Evolutionary conservation across 2,329 filamentous ascomycete genomes (phyloP).

Genomic region (Trichoderma sp.): DNA sequence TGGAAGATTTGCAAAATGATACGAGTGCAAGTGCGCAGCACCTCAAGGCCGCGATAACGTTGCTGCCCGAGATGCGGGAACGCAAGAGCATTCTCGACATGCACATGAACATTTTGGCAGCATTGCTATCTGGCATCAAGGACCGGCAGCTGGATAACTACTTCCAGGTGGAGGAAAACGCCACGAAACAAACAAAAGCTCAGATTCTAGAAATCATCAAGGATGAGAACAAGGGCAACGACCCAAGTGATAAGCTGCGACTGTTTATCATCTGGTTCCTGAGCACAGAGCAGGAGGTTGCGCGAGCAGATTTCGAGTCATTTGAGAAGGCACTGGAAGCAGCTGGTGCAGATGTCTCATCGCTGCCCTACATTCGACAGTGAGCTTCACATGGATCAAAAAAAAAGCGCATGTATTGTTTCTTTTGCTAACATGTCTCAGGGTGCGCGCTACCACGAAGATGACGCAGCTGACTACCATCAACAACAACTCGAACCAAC

Average conservation of each 20-base stretch:
- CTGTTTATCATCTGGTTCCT: slow-evolving; percentile 97
- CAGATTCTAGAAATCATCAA: slow-evolving; percentile 88
- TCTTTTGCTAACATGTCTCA: slow-evolving; percentile 38
- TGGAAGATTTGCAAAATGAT: slow-evolving; percentile 91
- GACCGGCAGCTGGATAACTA: slow-evolving; percentile 94
- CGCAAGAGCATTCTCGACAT: slow-evolving; percentile 92
- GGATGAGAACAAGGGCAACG: slow-evolving; percentile 76
- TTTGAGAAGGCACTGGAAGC: slow-evolving; percentile 82
- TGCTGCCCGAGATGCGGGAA: slow-evolving; percentile 88
- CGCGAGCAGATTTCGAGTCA: slow-evolving; percentile 76
- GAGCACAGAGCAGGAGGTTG: slow-evolving; percentile 87
- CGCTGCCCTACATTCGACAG: slow-evolving; percentile 85
- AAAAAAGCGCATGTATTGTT: background rate
- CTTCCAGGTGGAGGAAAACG: slow-evolving; percentile 91
- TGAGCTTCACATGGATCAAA: slow-evolving; percentile 43
- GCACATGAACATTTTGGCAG: slow-evolving; percentile 98
- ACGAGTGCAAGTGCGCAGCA: slow-evolving; percentile 88
- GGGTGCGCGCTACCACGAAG: slow-evolving; percentile 89
- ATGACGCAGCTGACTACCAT: slow-evolving; percentile 98
- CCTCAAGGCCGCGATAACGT: slow-evolving; percentile 90
- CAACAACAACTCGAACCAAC: slow-evolving; percentile 70
- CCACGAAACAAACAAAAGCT: slow-evolving; percentile 85
- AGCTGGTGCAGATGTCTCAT: slow-evolving; percentile 73
- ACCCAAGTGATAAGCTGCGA: slow-evolving; percentile 85
- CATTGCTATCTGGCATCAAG: slow-evolving; percentile 76